Base-by-base conservation (phyloP, 2,329 filamentous ascomycete genomes). In the Rachicladosporium sp. region DNA sequence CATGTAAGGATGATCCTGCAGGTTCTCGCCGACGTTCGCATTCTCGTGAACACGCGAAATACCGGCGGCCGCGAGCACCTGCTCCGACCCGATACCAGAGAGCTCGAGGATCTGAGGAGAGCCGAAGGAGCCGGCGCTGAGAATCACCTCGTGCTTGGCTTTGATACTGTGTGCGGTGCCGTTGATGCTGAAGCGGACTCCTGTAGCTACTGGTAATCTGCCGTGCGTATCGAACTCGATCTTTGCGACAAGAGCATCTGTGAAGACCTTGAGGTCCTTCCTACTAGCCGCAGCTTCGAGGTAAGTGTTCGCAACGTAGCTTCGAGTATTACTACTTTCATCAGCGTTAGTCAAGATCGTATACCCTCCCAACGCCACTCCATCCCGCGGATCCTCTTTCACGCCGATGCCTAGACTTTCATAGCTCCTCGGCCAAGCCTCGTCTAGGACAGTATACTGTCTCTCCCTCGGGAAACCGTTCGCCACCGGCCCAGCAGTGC, bases 81-180 rank as follows among this genome's bases (percentile, higher is more conserved):
- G 33, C 15, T 38, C 21, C 11, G 36, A 36, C 11, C 40, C 40
- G 31, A 42, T 38, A 11, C 53, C 54, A 9, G 50, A 54, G 1
- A 57, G 44, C 50, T 53, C 52, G 13, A 56, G 40, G 6, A 56
- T 41, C 37, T 55, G 51, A 11, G 53, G 53, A 2, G 48, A 50
- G 23, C 54, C 47, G 31, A 57, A 48, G 4, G 49, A 44, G 8
- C 54, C 53, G 8, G 51, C 49, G 19, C 46, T 50, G 11, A 55
- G 23, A 7, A 57, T 50, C 10, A 54, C 48, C 31, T 57, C 52
- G 21, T 54, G 52, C 7, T 40, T 27, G 31, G 59, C 44, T 10
- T 31, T 61, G 42, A 68, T 41, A 38, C 58, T 64, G 6, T 56
- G 48, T 1, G 66, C 63, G 5, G 52, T 57, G 2, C 60, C 60